Conservation (phyloP, 1,284 basidiomycete genomes). For the Cutaneotrichosporon sp. region DNA sequence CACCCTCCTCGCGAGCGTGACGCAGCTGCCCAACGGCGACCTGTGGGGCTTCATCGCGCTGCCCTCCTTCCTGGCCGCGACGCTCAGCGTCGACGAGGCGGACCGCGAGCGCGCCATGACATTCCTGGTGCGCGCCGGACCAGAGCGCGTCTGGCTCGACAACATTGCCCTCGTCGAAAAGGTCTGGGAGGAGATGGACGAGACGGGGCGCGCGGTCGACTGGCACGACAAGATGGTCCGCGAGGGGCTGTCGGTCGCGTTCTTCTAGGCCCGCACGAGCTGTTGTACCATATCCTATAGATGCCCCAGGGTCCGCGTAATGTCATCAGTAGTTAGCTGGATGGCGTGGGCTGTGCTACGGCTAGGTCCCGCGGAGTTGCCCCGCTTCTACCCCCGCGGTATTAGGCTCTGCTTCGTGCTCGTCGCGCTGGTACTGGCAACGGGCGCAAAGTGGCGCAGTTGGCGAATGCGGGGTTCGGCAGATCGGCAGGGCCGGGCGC, state of each 20-base stretch:
- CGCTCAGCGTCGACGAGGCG: slow-evolving; percentile 22
- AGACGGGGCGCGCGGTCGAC: slow-evolving; percentile 31
- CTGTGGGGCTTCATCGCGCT: slow-evolving; percentile 34
- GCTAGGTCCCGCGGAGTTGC: too few relatives aligned
- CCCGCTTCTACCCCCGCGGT: too few relatives aligned
- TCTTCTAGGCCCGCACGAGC: slow-evolving; percentile 25
- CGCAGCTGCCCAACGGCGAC: slow-evolving; percentile 33
- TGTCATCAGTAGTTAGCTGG: background rate
- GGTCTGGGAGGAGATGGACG: slow-evolving; percentile 38
- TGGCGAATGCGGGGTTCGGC: too few relatives aligned
- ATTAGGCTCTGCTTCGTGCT: too few relatives aligned
- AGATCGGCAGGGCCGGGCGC: too few relatives aligned
- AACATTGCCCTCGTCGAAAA: slow-evolving; percentile 38
- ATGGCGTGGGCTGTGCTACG: too few relatives aligned
- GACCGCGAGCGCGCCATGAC: slow-evolving; percentile 31
- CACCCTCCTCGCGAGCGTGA: slow-evolving; percentile 27
- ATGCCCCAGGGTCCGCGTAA: too few relatives aligned
- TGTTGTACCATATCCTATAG: background rate
- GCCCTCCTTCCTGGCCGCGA: slow-evolving; percentile 34
- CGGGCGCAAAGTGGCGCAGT: too few relatives aligned
- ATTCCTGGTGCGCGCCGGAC: slow-evolving; percentile 30
- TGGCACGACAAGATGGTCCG: slow-evolving; percentile 38
- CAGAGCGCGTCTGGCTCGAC: slow-evolving; percentile 38
- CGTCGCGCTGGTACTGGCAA: too few relatives aligned
- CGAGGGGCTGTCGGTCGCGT: slow-evolving; percentile 35